Percentiles rank a stretch among this genome's conserved stretches.
These are phyloP conservation scores for Trifolium pratense DNA, from an alignment of 306 rosid species.

Conservation along the genomic window DNA sequence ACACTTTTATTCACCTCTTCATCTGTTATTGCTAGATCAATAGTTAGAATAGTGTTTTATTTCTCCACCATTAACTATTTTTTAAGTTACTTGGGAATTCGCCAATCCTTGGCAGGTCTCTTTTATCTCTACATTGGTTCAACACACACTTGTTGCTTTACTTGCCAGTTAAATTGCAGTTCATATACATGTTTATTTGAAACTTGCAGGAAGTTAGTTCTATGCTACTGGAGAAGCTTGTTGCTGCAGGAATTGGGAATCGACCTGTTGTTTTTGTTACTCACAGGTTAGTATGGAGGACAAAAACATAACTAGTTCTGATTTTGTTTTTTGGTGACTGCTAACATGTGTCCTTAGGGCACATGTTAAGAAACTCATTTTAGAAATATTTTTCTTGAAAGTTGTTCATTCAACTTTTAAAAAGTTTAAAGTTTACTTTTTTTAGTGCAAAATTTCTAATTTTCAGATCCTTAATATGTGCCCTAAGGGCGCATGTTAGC, in stretches of 20 bases:
- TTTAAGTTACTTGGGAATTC: slow-evolving; percentile 23
- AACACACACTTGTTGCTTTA: slow-evolving; percentile 29
- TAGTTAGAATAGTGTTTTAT: slow-evolving; percentile 2
- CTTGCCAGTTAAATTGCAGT: slow-evolving; percentile 31
- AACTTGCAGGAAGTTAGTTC: slow-evolving; percentile 92
- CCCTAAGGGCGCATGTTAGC: too few relatives aligned
- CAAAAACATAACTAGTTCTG: slow-evolving; percentile 12
- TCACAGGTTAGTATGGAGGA: slow-evolving; percentile 70
- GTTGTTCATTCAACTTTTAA: too few relatives aligned
- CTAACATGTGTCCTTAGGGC: too few relatives aligned
- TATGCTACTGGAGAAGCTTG: slow-evolving; percentile 86
- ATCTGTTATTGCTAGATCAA: slow-evolving; percentile 24
- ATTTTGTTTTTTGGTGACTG: background rate
- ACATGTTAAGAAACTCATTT: too few relatives aligned
- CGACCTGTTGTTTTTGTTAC: slow-evolving; percentile 92
- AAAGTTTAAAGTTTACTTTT: too few relatives aligned
- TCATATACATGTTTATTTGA: slow-evolving; percentile 41
- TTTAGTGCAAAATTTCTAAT: too few relatives aligned
- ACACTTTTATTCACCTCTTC: slow-evolving; percentile 34
- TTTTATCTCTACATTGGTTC: slow-evolving; percentile 15
- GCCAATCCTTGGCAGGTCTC: slow-evolving; percentile 33
- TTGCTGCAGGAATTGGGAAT: slow-evolving; percentile 92
- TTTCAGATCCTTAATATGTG: too few relatives aligned
- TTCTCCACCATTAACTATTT: slow-evolving; percentile 18
- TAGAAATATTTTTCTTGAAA: too few relatives aligned